phyloP scores from a whole-genome alignment of 257 asterid species.

The Phtheirospermum japonicum region DNA sequence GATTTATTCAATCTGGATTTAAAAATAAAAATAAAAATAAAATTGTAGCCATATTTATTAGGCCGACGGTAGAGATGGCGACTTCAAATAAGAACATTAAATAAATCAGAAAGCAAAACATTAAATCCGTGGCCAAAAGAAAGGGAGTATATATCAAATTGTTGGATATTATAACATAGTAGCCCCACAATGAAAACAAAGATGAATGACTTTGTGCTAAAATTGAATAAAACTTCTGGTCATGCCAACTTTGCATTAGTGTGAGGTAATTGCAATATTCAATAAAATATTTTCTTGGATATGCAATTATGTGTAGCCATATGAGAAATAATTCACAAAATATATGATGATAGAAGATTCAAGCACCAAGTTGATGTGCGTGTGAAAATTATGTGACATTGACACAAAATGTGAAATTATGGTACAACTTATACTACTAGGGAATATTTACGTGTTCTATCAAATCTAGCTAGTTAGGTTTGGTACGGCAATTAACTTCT shows the following conservation, averaged over 20 bases:
- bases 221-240: not conserved
- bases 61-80: constrained; percentile 41
- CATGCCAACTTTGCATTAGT: constrained; percentile 23
- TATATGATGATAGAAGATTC: too few relatives aligned
- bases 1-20: too few relatives aligned
- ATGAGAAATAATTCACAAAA: too few relatives aligned
- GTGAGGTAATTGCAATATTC: not conserved
- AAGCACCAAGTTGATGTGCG: too few relatives aligned
- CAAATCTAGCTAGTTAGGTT: constrained; percentile 15
- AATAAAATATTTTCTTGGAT: too few relatives aligned
- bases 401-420: not conserved
- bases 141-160: constrained; percentile 4
- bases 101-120: constrained; percentile 34
- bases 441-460: too few relatives aligned
- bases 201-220: not conserved
- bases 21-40: constrained; percentile 8
- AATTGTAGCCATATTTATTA: constrained; percentile 39
- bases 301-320: too few relatives aligned
- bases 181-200: constrained; percentile 32
- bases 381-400: too few relatives aligned
- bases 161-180: constrained; percentile 25
- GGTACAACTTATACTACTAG: not conserved
- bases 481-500: constrained; percentile 1
- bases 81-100: constrained; percentile 41
- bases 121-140: constrained; percentile 37